Evolutionary conservation across 441 rosid genomes (phyloP).

Genomic region (Arabidopsis hybrid): DNA sequence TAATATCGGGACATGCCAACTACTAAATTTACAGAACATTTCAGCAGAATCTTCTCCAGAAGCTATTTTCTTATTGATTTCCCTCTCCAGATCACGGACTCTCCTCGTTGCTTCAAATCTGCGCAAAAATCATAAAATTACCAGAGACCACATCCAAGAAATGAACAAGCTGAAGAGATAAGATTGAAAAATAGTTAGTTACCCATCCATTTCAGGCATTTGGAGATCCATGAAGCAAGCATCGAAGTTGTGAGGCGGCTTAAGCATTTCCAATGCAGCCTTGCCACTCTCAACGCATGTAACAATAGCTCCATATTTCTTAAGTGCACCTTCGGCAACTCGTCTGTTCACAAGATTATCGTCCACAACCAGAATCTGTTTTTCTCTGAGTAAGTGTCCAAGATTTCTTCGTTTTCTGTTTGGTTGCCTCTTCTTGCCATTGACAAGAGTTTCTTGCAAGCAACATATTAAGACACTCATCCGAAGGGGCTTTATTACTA

Average conservation of each 20-base stretch:
- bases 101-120: slow-evolving; percentile 89
- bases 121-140: slow-evolving; percentile 23
- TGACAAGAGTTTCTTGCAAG: slow-evolving; percentile 80
- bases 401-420: slow-evolving; percentile 56
- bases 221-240: slow-evolving; percentile 99
- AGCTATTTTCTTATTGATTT: slow-evolving; percentile 62
- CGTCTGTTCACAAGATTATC: slow-evolving; percentile 88
- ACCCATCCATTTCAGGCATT: slow-evolving; percentile 99
- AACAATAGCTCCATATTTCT: slow-evolving; percentile 84
- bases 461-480: slow-evolving; percentile 65
- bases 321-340: slow-evolving; percentile 94
- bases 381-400: slow-evolving; percentile 67
- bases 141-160: not conserved
- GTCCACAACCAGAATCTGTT: slow-evolving; percentile 87
- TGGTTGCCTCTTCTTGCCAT: slow-evolving; percentile 60
- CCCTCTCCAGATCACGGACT: slow-evolving; percentile 65
- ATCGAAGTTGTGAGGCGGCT: slow-evolving; percentile 83
- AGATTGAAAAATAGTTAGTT: slow-evolving; percentile 31
- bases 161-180: slow-evolving; percentile 6
- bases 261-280: slow-evolving; percentile 70
- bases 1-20: slow-evolving; percentile 84
- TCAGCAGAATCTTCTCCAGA: slow-evolving; percentile 57
- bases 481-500: slow-evolving; percentile 80
- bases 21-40: slow-evolving; percentile 49
- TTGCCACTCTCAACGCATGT: slow-evolving; percentile 88